Percentiles rank a stretch among this genome's conserved stretches.
These are phyloP conservation scores for Rhynchosporium agropyri DNA, from an alignment of 2,329 filamentous ascomycete genomes.

Conservation along the genomic window DNA sequence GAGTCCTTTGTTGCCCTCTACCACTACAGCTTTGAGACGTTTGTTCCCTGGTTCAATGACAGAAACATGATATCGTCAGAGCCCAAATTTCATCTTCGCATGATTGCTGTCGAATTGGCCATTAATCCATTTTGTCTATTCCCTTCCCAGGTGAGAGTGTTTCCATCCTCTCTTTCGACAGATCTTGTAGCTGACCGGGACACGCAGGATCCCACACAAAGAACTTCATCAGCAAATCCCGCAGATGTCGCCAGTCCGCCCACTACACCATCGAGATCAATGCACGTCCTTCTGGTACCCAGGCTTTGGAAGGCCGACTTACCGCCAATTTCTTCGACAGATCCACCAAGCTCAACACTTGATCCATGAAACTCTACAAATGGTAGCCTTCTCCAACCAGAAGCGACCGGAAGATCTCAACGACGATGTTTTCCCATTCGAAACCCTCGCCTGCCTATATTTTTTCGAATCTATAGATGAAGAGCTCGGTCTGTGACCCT, in stretches of 20 bases:
- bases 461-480: constrained; percentile 19
- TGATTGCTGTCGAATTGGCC: too few relatives aligned
- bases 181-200: constrained; percentile 17
- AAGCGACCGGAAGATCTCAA: constrained; percentile 15
- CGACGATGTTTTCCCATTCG: constrained; percentile 6
- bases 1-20: background rate
- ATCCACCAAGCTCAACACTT: constrained; percentile 43
- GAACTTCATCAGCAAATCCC: constrained; percentile 17
- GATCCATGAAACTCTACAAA: background rate
- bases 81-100: background rate
- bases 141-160: background rate
- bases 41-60: background rate
- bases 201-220: constrained; percentile 17
- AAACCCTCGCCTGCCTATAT: background rate
- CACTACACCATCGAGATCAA: constrained; percentile 4
- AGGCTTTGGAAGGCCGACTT: background rate
- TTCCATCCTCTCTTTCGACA: constrained; percentile 17
- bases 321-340: constrained; percentile 5
- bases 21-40: background rate
- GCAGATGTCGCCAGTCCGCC: constrained; percentile 14
- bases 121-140: background rate
- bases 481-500: constrained; percentile 12
- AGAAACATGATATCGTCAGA: background rate
- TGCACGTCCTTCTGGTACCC: background rate
- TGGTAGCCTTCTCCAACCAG: constrained; percentile 7